These are phyloP conservation scores for Andrographis paniculata DNA, from an alignment of 305 asterid species.

Conservation along the genomic window DNA sequence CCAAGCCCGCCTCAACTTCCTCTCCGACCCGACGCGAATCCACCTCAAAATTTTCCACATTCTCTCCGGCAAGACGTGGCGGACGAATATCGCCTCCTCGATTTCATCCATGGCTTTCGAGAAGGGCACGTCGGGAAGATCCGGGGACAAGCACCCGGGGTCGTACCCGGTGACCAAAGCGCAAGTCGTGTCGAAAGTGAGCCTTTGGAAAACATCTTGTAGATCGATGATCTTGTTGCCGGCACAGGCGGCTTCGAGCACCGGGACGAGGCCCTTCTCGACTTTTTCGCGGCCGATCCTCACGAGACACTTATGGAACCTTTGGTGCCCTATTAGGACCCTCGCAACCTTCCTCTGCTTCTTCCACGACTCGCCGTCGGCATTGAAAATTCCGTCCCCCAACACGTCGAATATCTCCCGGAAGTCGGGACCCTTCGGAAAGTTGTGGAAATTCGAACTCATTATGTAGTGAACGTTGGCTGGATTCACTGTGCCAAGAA, in stretches of 20 bases:
- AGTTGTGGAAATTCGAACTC: conserved; percentile 38
- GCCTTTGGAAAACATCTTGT: conserved; percentile 45
- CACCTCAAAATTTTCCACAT: conserved; percentile 36
- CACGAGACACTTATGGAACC: conserved; percentile 24
- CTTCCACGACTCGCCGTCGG: conserved; percentile 37
- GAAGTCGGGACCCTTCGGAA: conserved; percentile 39
- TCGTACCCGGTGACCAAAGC: conserved; percentile 35
- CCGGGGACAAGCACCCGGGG: conserved; percentile 34
- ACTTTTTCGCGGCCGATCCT: conserved; percentile 26
- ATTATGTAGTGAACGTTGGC: conserved; percentile 45
- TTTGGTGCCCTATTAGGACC: conserved; percentile 23
- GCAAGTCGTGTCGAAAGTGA: conserved; percentile 40
- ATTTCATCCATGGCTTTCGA: conserved; percentile 41
- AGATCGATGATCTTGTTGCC: conserved; percentile 21
- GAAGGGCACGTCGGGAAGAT: conserved; percentile 38
- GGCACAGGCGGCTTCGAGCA: conserved; percentile 23
- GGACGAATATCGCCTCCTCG: conserved; percentile 39
- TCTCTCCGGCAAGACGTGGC: conserved; percentile 33
- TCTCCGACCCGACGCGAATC: conserved; percentile 31
- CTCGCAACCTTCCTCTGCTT: conserved; percentile 29
- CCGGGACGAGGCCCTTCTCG: conserved; percentile 32
- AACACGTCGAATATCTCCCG: conserved; percentile 23
- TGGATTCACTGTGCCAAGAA: conserved; percentile 33
- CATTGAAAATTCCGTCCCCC: conserved; percentile 37
- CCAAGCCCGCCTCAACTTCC: conserved; percentile 26